These are phyloP conservation scores for Geotrichum cucujoidarum DNA, from an alignment of 1,139 yeast species.

Conservation along the genomic window DNA sequence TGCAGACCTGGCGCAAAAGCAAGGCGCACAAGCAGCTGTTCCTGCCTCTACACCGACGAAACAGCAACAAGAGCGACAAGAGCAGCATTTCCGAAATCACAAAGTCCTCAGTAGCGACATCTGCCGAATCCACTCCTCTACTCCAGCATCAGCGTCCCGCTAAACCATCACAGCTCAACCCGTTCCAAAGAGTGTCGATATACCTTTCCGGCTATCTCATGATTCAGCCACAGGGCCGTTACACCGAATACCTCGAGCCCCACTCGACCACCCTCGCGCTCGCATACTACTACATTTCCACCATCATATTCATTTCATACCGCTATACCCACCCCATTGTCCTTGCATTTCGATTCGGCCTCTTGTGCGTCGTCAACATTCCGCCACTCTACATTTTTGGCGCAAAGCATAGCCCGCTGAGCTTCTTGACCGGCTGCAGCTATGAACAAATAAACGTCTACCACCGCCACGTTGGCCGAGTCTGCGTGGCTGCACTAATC, in stretches of 20 bases:
- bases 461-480: slow-evolving; percentile 28
- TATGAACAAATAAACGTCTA: slow-evolving; percentile 32
- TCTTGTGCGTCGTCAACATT: slow-evolving; percentile 26
- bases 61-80: too few species aligned
- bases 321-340: slow-evolving; percentile 21
- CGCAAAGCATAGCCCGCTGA: slow-evolving; percentile 29
- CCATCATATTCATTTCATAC: slow-evolving; percentile 20
- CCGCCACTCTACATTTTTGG: slow-evolving; percentile 31
- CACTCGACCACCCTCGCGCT: slow-evolving; percentile 12
- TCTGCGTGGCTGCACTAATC: slow-evolving; percentile 23
- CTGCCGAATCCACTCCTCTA: slow-evolving; percentile 1
- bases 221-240: slow-evolving; percentile 12
- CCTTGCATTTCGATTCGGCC: slow-evolving; percentile 29
- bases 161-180: neutral
- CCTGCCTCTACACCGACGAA: too few species aligned
- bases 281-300: slow-evolving; percentile 11
- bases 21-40: neutral
- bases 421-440: slow-evolving; percentile 31
- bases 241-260: slow-evolving; percentile 8
- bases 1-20: neutral
- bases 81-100: neutral
- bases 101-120: too few species aligned
- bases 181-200: neutral
- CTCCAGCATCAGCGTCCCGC: neutral
- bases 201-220: slow-evolving; percentile 11